A percentile compares a stretch with the other conserved stretches of the same genome.
These are phyloP conservation scores for Gomphus sp. DNA, from an alignment of 1,284 basidiomycete species.

Conservation along the genomic window DNA sequence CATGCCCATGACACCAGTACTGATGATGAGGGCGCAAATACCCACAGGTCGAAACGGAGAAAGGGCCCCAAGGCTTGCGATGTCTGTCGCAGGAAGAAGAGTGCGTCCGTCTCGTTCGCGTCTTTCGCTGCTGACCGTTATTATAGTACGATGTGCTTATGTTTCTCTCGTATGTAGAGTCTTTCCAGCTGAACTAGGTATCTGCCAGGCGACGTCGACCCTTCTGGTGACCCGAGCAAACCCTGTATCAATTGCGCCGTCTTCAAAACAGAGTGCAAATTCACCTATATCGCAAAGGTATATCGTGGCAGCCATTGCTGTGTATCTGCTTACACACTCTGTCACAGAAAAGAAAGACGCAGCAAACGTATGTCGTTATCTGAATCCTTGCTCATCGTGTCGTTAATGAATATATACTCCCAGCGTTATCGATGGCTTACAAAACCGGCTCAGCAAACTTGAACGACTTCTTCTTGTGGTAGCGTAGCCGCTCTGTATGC, in stretches of 20 bases:
- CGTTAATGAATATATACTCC: neutral
- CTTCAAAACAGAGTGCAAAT: constrained; percentile 4
- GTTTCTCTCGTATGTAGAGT: neutral
- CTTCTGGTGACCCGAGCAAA: neutral
- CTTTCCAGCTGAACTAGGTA: neutral
- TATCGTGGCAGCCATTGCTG: neutral
- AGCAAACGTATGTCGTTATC: neutral
- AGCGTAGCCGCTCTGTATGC: neutral
- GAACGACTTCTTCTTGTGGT: neutral
- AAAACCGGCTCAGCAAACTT: neutral
- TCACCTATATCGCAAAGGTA: neutral
- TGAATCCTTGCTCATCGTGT: neutral
- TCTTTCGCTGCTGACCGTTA: neutral
- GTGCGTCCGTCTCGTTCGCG: neutral
- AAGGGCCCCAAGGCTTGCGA: neutral
- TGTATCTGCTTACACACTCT: neutral
- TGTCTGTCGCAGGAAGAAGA: constrained; percentile 5
- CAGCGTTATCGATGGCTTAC: neutral
- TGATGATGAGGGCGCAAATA: neutral
- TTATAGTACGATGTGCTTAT: neutral
- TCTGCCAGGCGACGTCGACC: neutral
- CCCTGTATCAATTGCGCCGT: constrained; percentile 2
- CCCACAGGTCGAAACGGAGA: neutral
- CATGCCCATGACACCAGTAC: neutral
- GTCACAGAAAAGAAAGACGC: neutral